These are phyloP conservation scores for Rhodotorula mucilaginosa DNA, from an alignment of 1,284 basidiomycete species.

Conservation along the genomic window DNA sequence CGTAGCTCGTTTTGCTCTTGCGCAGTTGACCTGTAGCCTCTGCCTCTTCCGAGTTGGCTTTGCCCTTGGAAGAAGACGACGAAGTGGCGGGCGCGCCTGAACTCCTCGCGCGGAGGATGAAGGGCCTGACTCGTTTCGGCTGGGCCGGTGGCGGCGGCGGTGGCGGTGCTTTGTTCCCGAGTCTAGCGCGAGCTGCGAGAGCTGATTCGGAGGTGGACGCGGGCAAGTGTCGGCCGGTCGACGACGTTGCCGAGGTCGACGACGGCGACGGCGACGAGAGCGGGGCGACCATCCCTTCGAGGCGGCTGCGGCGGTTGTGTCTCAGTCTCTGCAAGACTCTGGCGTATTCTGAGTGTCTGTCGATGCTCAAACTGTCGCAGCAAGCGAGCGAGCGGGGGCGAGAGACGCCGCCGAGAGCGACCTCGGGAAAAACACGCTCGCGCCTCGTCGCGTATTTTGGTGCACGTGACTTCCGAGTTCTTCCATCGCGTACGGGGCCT, in stretches of 20 bases:
- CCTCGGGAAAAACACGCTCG: no score
- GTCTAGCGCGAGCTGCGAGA: not conserved
- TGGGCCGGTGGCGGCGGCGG: not conserved
- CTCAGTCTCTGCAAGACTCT: no score
- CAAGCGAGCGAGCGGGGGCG: no score
- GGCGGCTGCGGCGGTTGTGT: not conserved
- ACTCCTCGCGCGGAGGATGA: slow-evolving; percentile 1
- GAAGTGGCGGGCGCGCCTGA: not conserved
- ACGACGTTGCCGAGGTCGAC: not conserved
- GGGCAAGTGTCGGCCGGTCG: not conserved
- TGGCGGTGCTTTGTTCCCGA: not conserved
- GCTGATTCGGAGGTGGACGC: slow-evolving; percentile 1
- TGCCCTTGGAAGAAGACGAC: not conserved
- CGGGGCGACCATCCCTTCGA: not conserved
- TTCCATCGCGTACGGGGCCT: not conserved
- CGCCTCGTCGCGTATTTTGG: not conserved
- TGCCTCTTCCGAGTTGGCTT: not conserved
- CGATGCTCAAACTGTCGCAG: no score
- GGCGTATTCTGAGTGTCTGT: no score
- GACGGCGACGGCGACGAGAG: not conserved
- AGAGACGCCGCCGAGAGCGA: no score
- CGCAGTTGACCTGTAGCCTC: not conserved
- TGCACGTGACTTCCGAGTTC: not conserved
- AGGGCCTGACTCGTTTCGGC: not conserved
- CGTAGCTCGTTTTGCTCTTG: slow-evolving; percentile 11